Evolutionary conservation across 1,139 yeast species (phyloP), one percentile per base, ranked within the genome.

Genomic region (Hansenula lynferdii): DNA sequence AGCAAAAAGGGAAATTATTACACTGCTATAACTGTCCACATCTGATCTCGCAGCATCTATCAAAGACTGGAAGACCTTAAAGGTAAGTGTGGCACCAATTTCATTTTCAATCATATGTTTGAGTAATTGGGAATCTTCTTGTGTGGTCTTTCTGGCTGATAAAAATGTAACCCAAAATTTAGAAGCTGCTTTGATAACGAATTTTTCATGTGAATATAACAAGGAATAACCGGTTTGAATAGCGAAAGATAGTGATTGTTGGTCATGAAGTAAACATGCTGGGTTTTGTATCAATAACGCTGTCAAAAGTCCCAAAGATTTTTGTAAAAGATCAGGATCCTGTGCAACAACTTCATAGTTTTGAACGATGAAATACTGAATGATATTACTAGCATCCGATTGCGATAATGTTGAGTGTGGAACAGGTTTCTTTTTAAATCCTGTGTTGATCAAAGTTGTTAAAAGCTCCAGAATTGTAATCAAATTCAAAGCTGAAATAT

Each of bases 141-240:
- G 58, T 5, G 65, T 61, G 4, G 85, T 85, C 44, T 67, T 69
- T 48, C 74, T 75, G 49, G 80, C 64, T 22, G 69, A 62, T 2
- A 85, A 53, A 11, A 83, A 56, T 23, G 69, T 66, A 3, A 67
- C 65, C 95, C 95, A 86, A 50, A 86, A 85, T 45, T 73, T 71
- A 39, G 76, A 67, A 0, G 77, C 68, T 0, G 87, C 69, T 44
- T 77, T 75, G 31, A 86, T 61, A 3, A 85, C 75, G 50, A 82
- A 78, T 38, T 82, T 69, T 56, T 86, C 96, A 36, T 71, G 70
- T 0, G 79, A 70, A 8, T 61, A 52, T 31, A 85, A 61, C 12
- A 75, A 67, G 7, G 64, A 58, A 5, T 81, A 38, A 31, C 57
- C 53, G 27, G 59, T 57, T 15, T 40, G 44, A 32, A 27, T 67